Evolutionary conservation across 495 filamentous ascomycete species (phyloP), one percentile per base, ranked within the genome.

Genomic region (Pyrenula massariospora): DNA sequence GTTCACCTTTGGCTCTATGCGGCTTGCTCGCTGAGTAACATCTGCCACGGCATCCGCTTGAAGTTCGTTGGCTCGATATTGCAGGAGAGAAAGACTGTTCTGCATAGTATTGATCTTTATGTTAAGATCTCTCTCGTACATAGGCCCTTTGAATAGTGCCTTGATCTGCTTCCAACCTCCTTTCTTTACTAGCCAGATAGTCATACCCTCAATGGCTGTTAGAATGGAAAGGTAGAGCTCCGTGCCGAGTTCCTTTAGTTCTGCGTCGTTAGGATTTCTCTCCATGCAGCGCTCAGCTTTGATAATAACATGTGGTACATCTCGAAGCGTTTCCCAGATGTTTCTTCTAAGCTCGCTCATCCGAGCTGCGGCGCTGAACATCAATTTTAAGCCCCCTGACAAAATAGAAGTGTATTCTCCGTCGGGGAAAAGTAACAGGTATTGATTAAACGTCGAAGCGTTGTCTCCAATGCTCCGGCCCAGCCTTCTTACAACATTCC

Each of bases 361-460:
- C 2, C 57, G 52, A 15, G 48, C 52, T 21, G 36, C 25, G 12
- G 12, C 51, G 8, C 15, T 24, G 2, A 58, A 52, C 22, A 58
- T 20, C 52, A 55, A 23, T 48, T 55, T 58, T 22, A 55, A 50
- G n/a, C 51, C 57, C 15, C 57, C 57, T 22, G 51, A 12, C 15
- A 58, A 47, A n/a, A 58, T 36, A 12, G 57, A 52, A 2, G 50
- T 42, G 22, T 58, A 55, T 15, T 58, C 57, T 21, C 57, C 57
- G 50, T 21, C 24, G 12, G 53, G 52, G 1, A 58, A 20, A 31
- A 58, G 57, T 23, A 48, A 15, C 11, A 58, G 52, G 51, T 42
- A 58, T 24, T 22, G 51, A 23, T 25, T 53, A 5, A 25, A 24
- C 3, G 12, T 15, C 19, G 51, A n/a, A 20, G 51, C 51, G 25